Conservation (phyloP, 805 yeast genomes). For the Maudiozyma barnettii region DNA sequence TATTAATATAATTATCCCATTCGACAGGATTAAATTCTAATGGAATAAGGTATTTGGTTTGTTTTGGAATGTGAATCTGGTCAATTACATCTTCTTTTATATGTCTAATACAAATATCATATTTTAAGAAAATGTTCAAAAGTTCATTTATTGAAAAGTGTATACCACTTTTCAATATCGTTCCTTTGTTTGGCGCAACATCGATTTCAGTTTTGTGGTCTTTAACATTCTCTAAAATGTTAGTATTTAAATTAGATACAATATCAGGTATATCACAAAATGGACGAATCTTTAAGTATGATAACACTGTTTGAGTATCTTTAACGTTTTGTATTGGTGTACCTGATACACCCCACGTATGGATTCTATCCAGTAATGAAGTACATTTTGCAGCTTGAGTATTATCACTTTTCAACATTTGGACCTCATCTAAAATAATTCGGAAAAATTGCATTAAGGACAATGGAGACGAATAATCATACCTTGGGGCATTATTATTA, state of each 20-base stretch:
- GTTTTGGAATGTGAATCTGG: conserved; percentile 73
- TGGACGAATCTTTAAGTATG: conserved; percentile 60
- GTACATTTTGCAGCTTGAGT: conserved; percentile 78
- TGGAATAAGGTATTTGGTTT: conserved; percentile 56
- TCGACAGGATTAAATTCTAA: conserved; percentile 77
- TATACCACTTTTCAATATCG: conserved; percentile 13
- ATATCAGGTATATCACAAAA: conserved; percentile 34
- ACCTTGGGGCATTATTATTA: conserved; percentile 22
- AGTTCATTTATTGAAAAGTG: conserved; percentile 34
- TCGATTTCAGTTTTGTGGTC: conserved; percentile 1
- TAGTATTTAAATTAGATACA: conserved; percentile 5
- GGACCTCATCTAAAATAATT: conserved; percentile 87
- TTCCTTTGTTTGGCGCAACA: no score
- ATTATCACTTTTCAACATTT: conserved; percentile 66
- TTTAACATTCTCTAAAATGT: conserved; percentile 5
- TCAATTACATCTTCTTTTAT: conserved; percentile 73
- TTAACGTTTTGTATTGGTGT: conserved; percentile 68
- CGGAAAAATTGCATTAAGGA: conserved; percentile 82
- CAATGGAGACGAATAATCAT: conserved; percentile 71
- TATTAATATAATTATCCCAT: conserved; percentile 66
- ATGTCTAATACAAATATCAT: conserved; percentile 57
- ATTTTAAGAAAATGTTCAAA: conserved; percentile 39
- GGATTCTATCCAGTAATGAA: conserved; percentile 67
- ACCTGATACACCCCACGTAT: conserved; percentile 97
- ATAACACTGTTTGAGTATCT: conserved; percentile 63